Base-by-base conservation (phyloP, 257 asterid genomes). In the Solanum clarkiae region DNA sequence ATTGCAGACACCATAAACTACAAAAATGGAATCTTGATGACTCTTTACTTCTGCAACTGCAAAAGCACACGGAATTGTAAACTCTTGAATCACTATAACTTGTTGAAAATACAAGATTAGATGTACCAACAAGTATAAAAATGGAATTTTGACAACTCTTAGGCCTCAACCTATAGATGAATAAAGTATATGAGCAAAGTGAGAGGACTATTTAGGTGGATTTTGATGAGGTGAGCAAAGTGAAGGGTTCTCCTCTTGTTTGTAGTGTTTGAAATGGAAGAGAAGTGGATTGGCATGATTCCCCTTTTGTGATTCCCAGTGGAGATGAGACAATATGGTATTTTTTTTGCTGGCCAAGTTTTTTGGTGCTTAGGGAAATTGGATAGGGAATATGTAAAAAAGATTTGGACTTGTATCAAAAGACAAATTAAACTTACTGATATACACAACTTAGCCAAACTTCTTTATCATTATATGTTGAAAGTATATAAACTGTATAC, bases 231-330 rank as follows among this genome's bases (percentile, higher is more conserved):
- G 60, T 47, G 24, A 32, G 22, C 45, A 62, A 57, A 10, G 5
- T 56, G 86, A n/a, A 79, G 59, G 15, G 44, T 47, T 55, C 45
- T 53, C 4, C 17, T 22, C 32, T 77, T 62, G 65, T 75, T 80
- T 49, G 65, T 85, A 81, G 63, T 66, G 80, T 24, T 81, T 29
- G 56, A 62, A 60, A 69, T 15, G 12, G 81, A 0, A n/a, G 12
- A 49, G 44, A 42, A 63, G 42, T 70, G 88, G 87, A 57, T 79
- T 69, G 55, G 84, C 84, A 86, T 65, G 85, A 83, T 86, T 85
- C 87, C n/a, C 45, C 63, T 10, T 66, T 42, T 85, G 87, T 86
- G 88, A 89, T 87, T 77, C 91, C 85, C 32, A 45, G 14, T 8
- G 71, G 44, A 83, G 79, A 83, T 47, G 86, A 56, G 91, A 90